These are phyloP conservation scores for Paraphaeosphaeria sporulosa DNA, from an alignment of 2,329 filamentous ascomycete species.

Conservation along the genomic window DNA sequence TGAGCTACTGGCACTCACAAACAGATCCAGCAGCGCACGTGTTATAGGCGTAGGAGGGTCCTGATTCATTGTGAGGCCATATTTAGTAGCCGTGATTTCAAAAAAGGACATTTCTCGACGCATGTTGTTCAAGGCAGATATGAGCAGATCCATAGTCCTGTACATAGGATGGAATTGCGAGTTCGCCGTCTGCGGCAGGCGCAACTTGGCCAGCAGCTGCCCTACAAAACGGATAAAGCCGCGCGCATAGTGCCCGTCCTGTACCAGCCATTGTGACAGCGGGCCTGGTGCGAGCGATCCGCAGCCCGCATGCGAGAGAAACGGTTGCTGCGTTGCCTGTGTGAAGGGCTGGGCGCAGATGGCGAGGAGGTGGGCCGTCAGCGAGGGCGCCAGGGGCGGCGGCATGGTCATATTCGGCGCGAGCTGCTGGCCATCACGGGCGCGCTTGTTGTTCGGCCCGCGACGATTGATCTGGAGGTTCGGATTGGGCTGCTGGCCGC, in stretches of 20 bases:
- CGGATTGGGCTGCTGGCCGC: slow-evolving; percentile 57
- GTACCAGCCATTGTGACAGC: slow-evolving; percentile 72
- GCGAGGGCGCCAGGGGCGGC: slow-evolving; percentile 50
- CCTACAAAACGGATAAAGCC: slow-evolving; percentile 74
- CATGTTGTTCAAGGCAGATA: slow-evolving; percentile 71
- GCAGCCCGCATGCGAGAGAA: slow-evolving; percentile 70
- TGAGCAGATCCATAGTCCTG: slow-evolving; percentile 67
- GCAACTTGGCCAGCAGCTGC: slow-evolving; percentile 67
- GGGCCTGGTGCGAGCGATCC: slow-evolving; percentile 65
- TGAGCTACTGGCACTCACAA: slow-evolving; percentile 64
- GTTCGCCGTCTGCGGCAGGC: slow-evolving; percentile 58
- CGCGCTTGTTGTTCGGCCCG: slow-evolving; percentile 52
- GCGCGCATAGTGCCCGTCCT: slow-evolving; percentile 75
- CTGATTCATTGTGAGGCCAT: slow-evolving; percentile 61
- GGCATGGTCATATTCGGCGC: slow-evolving; percentile 37
- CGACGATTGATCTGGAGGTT: slow-evolving; percentile 56
- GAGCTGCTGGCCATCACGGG: slow-evolving; percentile 47
- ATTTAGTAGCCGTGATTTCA: slow-evolving; percentile 67
- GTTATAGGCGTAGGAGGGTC: slow-evolving; percentile 59
- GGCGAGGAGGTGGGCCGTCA: slow-evolving; percentile 66
- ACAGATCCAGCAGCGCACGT: slow-evolving; percentile 63
- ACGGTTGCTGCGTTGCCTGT: slow-evolving; percentile 69
- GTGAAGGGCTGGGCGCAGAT: slow-evolving; percentile 57
- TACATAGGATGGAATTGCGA: slow-evolving; percentile 60
- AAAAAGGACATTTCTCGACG: slow-evolving; percentile 73